Conservation (phyloP, 805 yeast species). For the Monosporozyma aerobia region DNA sequence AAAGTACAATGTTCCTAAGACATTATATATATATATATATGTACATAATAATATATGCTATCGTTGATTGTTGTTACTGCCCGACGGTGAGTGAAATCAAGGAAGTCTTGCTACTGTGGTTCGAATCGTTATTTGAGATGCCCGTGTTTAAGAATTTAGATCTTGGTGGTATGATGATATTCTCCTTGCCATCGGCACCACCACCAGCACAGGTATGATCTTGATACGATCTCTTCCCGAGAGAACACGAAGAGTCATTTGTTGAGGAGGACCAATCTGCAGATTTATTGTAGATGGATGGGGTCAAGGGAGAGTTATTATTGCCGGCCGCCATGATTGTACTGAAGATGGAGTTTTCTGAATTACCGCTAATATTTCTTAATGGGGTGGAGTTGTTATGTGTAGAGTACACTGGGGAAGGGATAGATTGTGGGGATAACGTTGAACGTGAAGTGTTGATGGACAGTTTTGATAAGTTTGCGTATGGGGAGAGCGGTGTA, state of each 20-base stretch:
- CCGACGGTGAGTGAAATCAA: conserved; percentile 12
- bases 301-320: conserved; percentile 28
- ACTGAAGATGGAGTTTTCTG: conserved; percentile 28
- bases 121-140: conserved; percentile 18
- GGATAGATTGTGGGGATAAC: conserved; percentile 12
- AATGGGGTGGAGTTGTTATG: conserved; percentile 27
- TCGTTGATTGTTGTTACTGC: background rate
- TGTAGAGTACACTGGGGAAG: conserved; percentile 24
- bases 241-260: conserved; percentile 11
- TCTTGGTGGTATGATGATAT: conserved; percentile 18
- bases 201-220: too few species aligned
- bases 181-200: background rate
- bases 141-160: conserved; percentile 23
- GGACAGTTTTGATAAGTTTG: conserved; percentile 14
- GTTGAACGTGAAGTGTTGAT: conserved; percentile 4
- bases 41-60: too few species aligned
- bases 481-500: background rate
- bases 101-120: conserved; percentile 16
- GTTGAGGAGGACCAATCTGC: background rate
- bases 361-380: conserved; percentile 26
- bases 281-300: conserved; percentile 20
- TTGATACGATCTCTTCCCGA: background rate
- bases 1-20: too few species aligned
- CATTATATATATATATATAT: too few species aligned
- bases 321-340: conserved; percentile 5